Conservation (phyloP, 441 rosid species). For the Gossypium schwendimanii region DNA sequence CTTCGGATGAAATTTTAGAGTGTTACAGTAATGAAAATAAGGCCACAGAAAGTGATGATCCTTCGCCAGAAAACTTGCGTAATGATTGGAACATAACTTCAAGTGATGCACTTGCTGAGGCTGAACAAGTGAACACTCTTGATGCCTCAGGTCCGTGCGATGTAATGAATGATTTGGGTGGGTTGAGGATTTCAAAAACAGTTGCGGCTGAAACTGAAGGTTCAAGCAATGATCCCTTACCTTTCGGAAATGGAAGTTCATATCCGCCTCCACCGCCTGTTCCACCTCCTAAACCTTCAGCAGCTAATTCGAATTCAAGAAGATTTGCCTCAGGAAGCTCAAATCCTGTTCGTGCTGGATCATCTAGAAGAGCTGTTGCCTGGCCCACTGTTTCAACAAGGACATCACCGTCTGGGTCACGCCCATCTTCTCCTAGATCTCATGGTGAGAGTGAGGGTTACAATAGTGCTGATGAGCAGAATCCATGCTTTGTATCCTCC, state of each 20-base stretch:
- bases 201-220: slow-evolving; percentile 41
- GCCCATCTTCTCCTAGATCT: slow-evolving; percentile 94
- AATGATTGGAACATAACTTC: slow-evolving; percentile 29
- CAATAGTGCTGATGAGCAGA: slow-evolving; percentile 95
- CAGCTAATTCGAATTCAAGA: slow-evolving; percentile 42
- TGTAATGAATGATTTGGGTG: slow-evolving; percentile 25
- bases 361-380: slow-evolving; percentile 59
- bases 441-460: slow-evolving; percentile 84
- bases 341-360: slow-evolving; percentile 47
- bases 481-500: slow-evolving; percentile 57
- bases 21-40: slow-evolving; percentile 37
- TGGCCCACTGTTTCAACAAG: slow-evolving; percentile 75
- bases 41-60: slow-evolving; percentile 35
- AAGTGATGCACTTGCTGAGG: slow-evolving; percentile 31
- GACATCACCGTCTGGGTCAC: slow-evolving; percentile 73
- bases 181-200: slow-evolving; percentile 38
- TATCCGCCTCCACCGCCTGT: slow-evolving; percentile 81
- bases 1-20: slow-evolving; percentile 44
- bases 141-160: slow-evolving; percentile 32
- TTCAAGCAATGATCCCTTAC: slow-evolving; percentile 34
- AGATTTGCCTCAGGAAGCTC: slow-evolving; percentile 44
- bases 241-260: slow-evolving; percentile 31
- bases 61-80: slow-evolving; percentile 22
- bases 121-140: slow-evolving; percentile 24
- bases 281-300: slow-evolving; percentile 68